phyloP scores from a whole-genome alignment of 2,329 filamentous ascomycete genomes.

The Epicoccum nigrum region DNA sequence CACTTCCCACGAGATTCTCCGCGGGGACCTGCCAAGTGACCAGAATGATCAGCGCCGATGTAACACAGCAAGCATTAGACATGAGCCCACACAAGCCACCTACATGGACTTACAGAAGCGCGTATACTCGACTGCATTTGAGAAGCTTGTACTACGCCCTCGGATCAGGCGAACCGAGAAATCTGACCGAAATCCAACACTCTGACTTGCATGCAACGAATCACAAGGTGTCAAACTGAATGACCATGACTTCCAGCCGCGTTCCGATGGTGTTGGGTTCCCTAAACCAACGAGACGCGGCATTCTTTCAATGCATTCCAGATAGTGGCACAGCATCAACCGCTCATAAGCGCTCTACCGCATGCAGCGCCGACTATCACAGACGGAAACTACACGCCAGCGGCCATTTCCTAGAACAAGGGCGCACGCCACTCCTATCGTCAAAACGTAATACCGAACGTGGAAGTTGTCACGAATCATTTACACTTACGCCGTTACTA shows the following conservation, averaged over 20 bases:
- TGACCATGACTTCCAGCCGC: slow-evolving; percentile 4
- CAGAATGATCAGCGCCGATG: neutral
- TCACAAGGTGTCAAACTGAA: slow-evolving; percentile 2
- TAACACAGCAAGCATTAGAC: neutral
- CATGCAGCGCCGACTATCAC: slow-evolving; percentile 7
- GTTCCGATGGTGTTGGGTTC: slow-evolving; percentile 1
- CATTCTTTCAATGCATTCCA: neutral
- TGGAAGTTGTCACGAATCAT: neutral
- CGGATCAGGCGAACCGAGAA: slow-evolving; percentile 3
- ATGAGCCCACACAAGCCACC: slow-evolving; percentile 5
- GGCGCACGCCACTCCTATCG: neutral
- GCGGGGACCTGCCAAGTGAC: neutral
- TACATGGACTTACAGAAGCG: slow-evolving; percentile 3
- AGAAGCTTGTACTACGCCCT: slow-evolving; percentile 13
- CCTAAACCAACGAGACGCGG: slow-evolving; percentile 1
- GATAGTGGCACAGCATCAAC: slow-evolving; percentile 14
- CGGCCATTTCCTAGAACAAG: neutral
- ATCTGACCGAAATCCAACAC: neutral
- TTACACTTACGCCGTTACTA: neutral
- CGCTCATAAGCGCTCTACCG: slow-evolving; percentile 16
- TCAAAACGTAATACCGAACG: slow-evolving; percentile 9
- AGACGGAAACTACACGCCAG: neutral
- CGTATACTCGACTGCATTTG: neutral
- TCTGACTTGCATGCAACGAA: neutral
- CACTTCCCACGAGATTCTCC: too few species aligned